Base-by-base conservation (phyloP, 2,329 filamentous ascomycete genomes). In the Byssothecium circinans region DNA sequence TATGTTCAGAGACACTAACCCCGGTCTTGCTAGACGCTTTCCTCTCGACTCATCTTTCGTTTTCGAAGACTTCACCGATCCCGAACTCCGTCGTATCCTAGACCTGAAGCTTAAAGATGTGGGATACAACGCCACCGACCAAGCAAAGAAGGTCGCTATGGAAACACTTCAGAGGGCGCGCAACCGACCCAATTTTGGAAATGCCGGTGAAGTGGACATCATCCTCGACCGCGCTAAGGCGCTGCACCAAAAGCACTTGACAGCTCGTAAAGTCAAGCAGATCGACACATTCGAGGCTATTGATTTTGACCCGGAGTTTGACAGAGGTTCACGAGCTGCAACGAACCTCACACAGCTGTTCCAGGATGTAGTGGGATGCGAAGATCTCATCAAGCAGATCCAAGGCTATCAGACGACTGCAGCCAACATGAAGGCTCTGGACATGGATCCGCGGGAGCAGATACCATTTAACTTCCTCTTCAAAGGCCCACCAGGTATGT, bases 1-100 rank as follows among this genome's bases (percentile, higher is more conserved):
- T 0, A 89, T 91, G 86, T 84, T 90, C 50, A 81, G 83, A n/a
- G 84, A 86, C 25, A 81, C 82, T 40, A 91, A 91, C 49, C 86
- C 86, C 0, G 88, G 87, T 0, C 74, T 91, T 0, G 76, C 74
- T 2, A 74, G 87, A 22, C 77, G 87, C 0, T 90, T 91, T 49
- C 83, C 83, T 0, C 64, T 88, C 0, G 74, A 78, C 0, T 77
- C 78, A 1, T 84, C 82, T 0, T 91, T 91, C 54, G 61, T 67
- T 0, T 91, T 91, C 58, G 80, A 87, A 15, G 85, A 91, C 61
- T 91, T 87, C 58, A 74, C 70, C 1, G 75, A 86, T 11, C 51
- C 67, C 0, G 80, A 89, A 43, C 70, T 91, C 0, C 62, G 69
- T 1, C 53, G 70, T 8, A 88, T 91, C 10, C 65, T 91, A 0